phyloP scores from a whole-genome alignment of 1,139 yeast genomes.

The Debaryomycetaceae sp. region DNA sequence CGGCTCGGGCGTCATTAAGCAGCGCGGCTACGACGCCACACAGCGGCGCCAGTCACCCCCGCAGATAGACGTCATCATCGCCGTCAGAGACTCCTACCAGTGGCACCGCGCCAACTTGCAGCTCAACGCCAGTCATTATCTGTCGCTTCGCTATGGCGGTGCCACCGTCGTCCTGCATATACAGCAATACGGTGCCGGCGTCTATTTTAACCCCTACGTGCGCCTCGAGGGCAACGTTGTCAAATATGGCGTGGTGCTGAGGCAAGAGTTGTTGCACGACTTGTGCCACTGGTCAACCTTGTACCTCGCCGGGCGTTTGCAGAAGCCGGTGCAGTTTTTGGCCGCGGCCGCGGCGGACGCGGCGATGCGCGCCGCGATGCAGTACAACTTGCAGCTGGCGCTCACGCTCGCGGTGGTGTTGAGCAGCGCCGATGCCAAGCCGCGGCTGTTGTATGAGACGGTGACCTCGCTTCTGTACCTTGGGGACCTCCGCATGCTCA shows the following conservation, averaged over 20 bases:
- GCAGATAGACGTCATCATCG: constrained; percentile 85
- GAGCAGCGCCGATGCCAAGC: neutral
- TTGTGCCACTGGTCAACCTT: constrained; percentile 78
- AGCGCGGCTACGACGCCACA: constrained; percentile 50
- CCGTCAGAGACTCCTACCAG: constrained; percentile 62
- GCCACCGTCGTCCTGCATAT: constrained; percentile 47
- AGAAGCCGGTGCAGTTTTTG: constrained; percentile 83
- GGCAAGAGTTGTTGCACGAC: constrained; percentile 58
- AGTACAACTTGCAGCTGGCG: constrained; percentile 74
- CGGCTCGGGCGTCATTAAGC: constrained; percentile 92
- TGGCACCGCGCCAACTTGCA: constrained; percentile 74
- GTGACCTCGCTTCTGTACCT: constrained; percentile 79
- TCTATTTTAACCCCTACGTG: constrained; percentile 90
- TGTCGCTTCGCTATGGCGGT: constrained; percentile 60
- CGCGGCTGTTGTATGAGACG: constrained; percentile 51
- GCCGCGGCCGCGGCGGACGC: constrained; percentile 46
- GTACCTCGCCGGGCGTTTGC: constrained; percentile 89
- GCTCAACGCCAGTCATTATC: constrained; percentile 71
- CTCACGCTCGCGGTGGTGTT: constrained; percentile 68
- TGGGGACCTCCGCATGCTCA: constrained; percentile 85
- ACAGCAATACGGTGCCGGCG: constrained; percentile 82
- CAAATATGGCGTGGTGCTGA: constrained; percentile 83
- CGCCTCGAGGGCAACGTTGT: constrained; percentile 55
- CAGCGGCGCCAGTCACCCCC: no score
- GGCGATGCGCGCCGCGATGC: constrained; percentile 60